phyloP scores from a whole-genome alignment of 2,329 filamentous ascomycete genomes.

The Gaeumannomyces sp. region DNA sequence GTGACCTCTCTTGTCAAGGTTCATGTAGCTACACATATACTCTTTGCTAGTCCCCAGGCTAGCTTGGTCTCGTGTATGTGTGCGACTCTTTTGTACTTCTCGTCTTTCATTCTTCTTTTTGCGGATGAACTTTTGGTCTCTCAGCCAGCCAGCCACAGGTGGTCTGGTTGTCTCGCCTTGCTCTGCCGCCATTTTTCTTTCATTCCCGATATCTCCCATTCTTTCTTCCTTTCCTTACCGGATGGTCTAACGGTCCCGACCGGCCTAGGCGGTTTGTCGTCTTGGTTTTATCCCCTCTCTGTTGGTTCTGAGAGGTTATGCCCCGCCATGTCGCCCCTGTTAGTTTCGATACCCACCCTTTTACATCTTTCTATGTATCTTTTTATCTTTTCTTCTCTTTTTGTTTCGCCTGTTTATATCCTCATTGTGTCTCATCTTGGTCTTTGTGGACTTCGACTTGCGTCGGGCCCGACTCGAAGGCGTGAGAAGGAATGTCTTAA shows the following conservation, averaged over 20 bases:
- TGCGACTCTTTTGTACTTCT: not conserved
- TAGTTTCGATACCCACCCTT: not conserved
- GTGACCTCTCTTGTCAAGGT: not conserved
- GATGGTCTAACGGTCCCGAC: not conserved
- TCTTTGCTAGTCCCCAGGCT: not conserved
- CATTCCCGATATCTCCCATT: not conserved
- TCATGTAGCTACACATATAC: not conserved
- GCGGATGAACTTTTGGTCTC: too few relatives aligned
- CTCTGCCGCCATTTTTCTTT: not conserved
- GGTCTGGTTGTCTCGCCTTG: not conserved
- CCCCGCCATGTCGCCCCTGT: not conserved
- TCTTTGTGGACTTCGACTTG: too few relatives aligned
- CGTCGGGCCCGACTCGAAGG: too few relatives aligned
- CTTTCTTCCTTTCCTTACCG: not conserved
- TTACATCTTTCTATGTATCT: not conserved
- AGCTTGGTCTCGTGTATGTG: not conserved
- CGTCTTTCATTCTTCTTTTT: not conserved
- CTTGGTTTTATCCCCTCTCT: not conserved
- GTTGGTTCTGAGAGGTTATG: not conserved
- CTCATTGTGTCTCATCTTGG: too few relatives aligned
- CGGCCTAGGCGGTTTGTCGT: not conserved
- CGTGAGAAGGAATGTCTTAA: too few relatives aligned
- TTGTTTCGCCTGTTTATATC: not conserved
- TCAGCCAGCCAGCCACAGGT: not conserved
- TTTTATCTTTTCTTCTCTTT: not conserved